Evolutionary conservation across 2,329 filamentous ascomycete species (phyloP).

Genomic region (Pseudogymnoascus sp.): DNA sequence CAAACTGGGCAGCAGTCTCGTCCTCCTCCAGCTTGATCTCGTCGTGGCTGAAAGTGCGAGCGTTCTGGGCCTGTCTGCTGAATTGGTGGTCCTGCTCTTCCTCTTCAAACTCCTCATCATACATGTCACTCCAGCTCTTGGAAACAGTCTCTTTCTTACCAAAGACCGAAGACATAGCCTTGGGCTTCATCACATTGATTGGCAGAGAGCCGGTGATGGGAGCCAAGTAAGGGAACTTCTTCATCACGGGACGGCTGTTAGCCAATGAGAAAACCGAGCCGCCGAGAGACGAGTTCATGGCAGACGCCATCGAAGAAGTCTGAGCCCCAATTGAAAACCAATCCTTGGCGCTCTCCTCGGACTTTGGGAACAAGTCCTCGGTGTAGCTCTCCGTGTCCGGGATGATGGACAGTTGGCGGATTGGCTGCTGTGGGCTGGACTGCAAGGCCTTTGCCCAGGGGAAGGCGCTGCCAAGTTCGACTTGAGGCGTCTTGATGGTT

Average conservation of each 20-base stretch:
- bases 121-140: conserved; percentile 99
- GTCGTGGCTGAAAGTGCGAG: conserved; percentile 71
- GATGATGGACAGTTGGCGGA: conserved; percentile 80
- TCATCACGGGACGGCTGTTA: conserved; percentile 34
- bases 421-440: conserved; percentile 58
- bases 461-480: conserved; percentile 70
- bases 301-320: conserved; percentile 75
- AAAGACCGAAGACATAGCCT: conserved; percentile 63
- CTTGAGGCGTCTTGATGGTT: conserved; percentile 78
- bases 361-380: conserved; percentile 79
- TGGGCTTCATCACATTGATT: conserved; percentile 71
- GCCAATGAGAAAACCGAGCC: conserved; percentile 70
- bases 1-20: conserved; percentile 29
- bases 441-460: conserved; percentile 91
- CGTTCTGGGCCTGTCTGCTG: conserved; percentile 46
- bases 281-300: conserved; percentile 73
- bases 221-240: conserved; percentile 38
- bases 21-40: conserved; percentile 37
- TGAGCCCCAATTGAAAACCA: conserved; percentile 73
- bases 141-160: conserved; percentile 74
- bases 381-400: conserved; percentile 68
- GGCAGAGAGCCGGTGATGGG: conserved; percentile 62
- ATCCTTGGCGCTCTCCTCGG: conserved; percentile 56
- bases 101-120: conserved; percentile 83
- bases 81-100: conserved; percentile 55